Percentiles rank a stretch among this genome's conserved stretches.
These are phyloP conservation scores for Curvularia verruculosa DNA, from an alignment of 2,329 filamentous ascomycete species.

Conservation along the genomic window DNA sequence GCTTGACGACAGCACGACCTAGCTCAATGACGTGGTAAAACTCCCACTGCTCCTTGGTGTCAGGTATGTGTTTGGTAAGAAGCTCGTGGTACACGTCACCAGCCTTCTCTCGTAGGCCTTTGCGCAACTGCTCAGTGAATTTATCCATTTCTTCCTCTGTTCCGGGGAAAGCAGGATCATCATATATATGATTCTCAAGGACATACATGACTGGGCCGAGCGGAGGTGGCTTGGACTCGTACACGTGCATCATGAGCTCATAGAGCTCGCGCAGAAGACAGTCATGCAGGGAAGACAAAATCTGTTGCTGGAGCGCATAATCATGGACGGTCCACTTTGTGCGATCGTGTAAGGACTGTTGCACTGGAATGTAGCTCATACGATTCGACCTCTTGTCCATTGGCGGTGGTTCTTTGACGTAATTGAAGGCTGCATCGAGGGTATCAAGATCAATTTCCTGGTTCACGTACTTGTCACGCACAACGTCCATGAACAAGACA, in stretches of 20 bases:
- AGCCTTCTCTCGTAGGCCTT: slow-evolving; percentile 75
- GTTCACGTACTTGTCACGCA: slow-evolving; percentile 82
- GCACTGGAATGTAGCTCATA: slow-evolving; percentile 55
- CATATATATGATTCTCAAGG: slow-evolving; percentile 80
- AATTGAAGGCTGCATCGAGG: slow-evolving; percentile 81
- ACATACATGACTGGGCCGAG: slow-evolving; percentile 81
- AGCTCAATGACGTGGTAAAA: slow-evolving; percentile 89
- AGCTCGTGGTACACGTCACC: slow-evolving; percentile 79
- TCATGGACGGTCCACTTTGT: slow-evolving; percentile 59
- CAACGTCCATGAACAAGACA: slow-evolving; percentile 82
- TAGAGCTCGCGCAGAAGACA: slow-evolving; percentile 85
- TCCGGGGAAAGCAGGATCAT: slow-evolving; percentile 76
- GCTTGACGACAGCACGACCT: slow-evolving; percentile 81
- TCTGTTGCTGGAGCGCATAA: slow-evolving; percentile 69
- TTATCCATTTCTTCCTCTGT: slow-evolving; percentile 72
- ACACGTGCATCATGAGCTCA: slow-evolving; percentile 84
- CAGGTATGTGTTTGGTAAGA: slow-evolving; percentile 79
- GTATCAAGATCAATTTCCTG: slow-evolving; percentile 81
- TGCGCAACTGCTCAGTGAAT: slow-evolving; percentile 74
- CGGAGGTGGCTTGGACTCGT: slow-evolving; percentile 83
- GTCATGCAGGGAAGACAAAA: slow-evolving; percentile 77
- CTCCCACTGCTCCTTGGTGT: slow-evolving; percentile 82
- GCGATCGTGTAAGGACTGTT: slow-evolving; percentile 53
- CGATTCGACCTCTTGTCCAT: slow-evolving; percentile 66
- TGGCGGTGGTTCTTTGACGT: slow-evolving; percentile 73